These are phyloP conservation scores for Arachis monticola DNA, from an alignment of 331 rosid genomes.

Conservation along the genomic window DNA sequence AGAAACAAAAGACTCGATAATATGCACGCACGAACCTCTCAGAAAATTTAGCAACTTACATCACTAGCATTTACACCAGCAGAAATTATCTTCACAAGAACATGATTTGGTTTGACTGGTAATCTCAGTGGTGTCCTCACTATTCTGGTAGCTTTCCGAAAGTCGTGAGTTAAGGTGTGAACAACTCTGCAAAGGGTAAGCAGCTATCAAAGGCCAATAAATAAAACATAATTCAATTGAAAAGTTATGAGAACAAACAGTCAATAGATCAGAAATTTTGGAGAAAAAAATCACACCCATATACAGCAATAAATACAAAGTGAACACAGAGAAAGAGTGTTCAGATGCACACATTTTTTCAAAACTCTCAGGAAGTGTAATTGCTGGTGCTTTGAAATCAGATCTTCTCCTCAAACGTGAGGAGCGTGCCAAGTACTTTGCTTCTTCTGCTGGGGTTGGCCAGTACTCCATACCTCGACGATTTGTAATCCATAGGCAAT, in stretches of 20 bases:
- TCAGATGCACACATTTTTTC: conserved; percentile 77
- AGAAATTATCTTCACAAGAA: conserved; percentile 84
- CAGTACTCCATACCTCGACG: conserved; percentile 95
- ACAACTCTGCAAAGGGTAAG: conserved; percentile 73
- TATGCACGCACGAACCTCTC: conserved; percentile 20
- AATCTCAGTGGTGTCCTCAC: conserved; percentile 69
- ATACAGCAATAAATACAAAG: conserved; percentile 28
- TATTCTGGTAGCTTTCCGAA: conserved; percentile 74
- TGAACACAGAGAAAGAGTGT: conserved; percentile 24
- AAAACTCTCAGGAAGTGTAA: conserved; percentile 72
- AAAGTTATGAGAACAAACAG: conserved; percentile 15
- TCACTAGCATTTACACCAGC: conserved; percentile 99
- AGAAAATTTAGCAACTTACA: conserved; percentile 64
- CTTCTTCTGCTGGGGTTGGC: conserved; percentile 82
- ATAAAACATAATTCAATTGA: conserved; percentile 30
- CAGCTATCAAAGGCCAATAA: conserved; percentile 32
- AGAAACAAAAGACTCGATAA: background rate
- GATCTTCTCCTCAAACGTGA: conserved; percentile 48
- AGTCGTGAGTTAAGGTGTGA: conserved; percentile 88
- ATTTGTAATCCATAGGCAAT: conserved; percentile 91
- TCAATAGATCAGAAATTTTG: conserved; percentile 20
- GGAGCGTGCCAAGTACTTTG: conserved; percentile 53
- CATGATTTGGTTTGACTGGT: conserved; percentile 69
- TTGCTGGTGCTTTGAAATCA: conserved; percentile 53
- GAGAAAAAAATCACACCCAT: conserved; percentile 23